Base-by-base conservation (phyloP, 768 basidiomycete genomes). In the Panaeolus cyanescens region DNA sequence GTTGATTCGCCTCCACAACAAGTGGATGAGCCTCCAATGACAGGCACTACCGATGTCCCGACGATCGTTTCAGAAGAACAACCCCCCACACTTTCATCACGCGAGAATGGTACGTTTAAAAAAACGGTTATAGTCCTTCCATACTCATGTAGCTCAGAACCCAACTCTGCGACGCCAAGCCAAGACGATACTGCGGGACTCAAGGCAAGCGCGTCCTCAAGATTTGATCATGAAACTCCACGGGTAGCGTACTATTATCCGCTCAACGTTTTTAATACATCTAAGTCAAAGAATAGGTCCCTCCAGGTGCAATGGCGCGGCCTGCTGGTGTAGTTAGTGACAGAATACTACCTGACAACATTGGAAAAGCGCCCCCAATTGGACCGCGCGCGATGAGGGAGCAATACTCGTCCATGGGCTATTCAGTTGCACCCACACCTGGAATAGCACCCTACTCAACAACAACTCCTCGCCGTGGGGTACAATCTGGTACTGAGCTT, bases 351-450 rank as follows among this genome's bases (percentile, higher is more conserved):
- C 4, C 12, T 4, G 45, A 50, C 25, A 50, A 50, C 30, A 12
- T 50, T 28, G 45, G 45, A 50, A 56, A 56, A 5, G 17, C 32
- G 6, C 55, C 55, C 6, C 55, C 55, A 20, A 33, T 32, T 8
- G 36, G 54, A 5, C 59, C 50, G 28, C 42, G 58, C 22, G 32
- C 64, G 5, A 58, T 66, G 42, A 71, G 62, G 15, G 65, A 69
- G 39, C 71, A 73, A 55, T 65, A 25, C 12, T 37, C 32, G 6
- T 20, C 32, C 36, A 56, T n/a, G 32, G 55, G n/a, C 13, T 37
- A n/a, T 22, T 28, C 55, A 5, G 15, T 22, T 22, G 19, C 32
- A 5, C 13, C 9, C 20, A 34, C 32, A 32, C 25, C 45, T 4
- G 39, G 6, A 5, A 42, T 3, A n/a, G 22, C 39, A 22, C n/a